Percentiles rank a stretch among this genome's conserved stretches.
These are phyloP conservation scores for Dactylis glomerata DNA, from an alignment of 176 grass and related monocot species.

Conservation along the genomic window DNA sequence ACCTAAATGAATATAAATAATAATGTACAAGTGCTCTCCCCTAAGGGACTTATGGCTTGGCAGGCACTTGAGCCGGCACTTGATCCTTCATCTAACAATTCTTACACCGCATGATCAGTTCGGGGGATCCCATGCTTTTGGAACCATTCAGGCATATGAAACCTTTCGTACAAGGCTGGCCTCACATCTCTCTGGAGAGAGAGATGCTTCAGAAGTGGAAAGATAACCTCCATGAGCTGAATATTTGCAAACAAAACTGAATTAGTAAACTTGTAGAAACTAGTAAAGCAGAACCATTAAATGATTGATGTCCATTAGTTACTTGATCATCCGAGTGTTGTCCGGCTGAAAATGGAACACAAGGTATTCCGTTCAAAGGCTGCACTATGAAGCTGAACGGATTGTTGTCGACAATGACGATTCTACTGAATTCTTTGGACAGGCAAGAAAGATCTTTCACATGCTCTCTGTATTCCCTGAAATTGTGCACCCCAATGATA, in stretches of 20 bases:
- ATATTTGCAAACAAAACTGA: slow-evolving; percentile 36
- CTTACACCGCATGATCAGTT: slow-evolving; percentile 46
- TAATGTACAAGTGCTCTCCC: slow-evolving; percentile 64
- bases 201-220: slow-evolving; percentile 89
- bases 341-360: slow-evolving; percentile 91
- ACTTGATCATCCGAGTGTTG: slow-evolving; percentile 86
- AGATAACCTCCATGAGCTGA: slow-evolving; percentile 89
- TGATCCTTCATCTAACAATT: slow-evolving; percentile 38
- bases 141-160: slow-evolving; percentile 99
- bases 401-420: slow-evolving; percentile 91
- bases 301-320: slow-evolving; percentile 14
- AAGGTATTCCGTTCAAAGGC: slow-evolving; percentile 95
- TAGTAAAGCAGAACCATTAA: not conserved
- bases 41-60: slow-evolving; percentile 10
- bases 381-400: slow-evolving; percentile 98
- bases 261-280: slow-evolving; percentile 9
- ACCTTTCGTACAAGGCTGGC: slow-evolving; percentile 77
- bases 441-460: slow-evolving; percentile 97
- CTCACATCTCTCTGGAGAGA: slow-evolving; percentile 85
- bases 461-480: slow-evolving; percentile 94
- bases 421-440: slow-evolving; percentile 70
- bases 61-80: slow-evolving; percentile 39
- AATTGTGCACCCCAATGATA: slow-evolving; percentile 16
- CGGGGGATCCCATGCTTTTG: slow-evolving; percentile 80
- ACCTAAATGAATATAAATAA: slow-evolving; percentile 51